Evolutionary conservation across 176 grass and related monocot genomes (phyloP).

Genomic region (Aegilops speltoides): DNA sequence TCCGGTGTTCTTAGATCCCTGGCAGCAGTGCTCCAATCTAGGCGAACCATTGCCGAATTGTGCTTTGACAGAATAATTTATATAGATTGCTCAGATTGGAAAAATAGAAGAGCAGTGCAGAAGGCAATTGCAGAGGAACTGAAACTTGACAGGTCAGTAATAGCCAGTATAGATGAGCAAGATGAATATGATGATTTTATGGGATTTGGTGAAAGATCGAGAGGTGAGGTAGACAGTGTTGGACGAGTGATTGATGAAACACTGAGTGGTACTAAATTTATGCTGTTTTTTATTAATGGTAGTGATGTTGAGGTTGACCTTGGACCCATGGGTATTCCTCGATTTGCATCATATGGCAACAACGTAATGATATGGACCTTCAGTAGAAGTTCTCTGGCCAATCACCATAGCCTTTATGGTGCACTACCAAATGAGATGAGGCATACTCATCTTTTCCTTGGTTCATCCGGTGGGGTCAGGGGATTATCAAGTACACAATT

Average conservation of each 20-base stretch:
- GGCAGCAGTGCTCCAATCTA: not conserved
- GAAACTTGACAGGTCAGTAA: not conserved
- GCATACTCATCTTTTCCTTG: too few relatives aligned
- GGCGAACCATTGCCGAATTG: too few relatives aligned
- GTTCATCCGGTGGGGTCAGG: too few relatives aligned
- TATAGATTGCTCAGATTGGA: not conserved
- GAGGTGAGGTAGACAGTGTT: not conserved
- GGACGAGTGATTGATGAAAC: not conserved
- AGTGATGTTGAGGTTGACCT: not conserved
- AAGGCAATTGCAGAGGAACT: not conserved
- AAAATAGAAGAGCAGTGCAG: not conserved
- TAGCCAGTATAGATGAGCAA: not conserved
- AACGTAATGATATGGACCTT: not conserved
- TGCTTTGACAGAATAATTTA: not conserved
- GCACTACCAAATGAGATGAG: too few relatives aligned
- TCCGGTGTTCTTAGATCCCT: not conserved
- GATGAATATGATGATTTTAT: conserved; percentile 7
- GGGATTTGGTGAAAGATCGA: not conserved
- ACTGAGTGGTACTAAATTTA: not conserved
- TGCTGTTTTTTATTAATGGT: conserved; percentile 3
- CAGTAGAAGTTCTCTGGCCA: not conserved
- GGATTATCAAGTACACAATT: not conserved
- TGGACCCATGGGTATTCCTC: not conserved
- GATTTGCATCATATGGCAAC: not conserved
- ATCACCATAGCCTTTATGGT: not conserved